Conservation (phyloP, 75 land plant genomes). For the Sequoiadendron giganteum region DNA sequence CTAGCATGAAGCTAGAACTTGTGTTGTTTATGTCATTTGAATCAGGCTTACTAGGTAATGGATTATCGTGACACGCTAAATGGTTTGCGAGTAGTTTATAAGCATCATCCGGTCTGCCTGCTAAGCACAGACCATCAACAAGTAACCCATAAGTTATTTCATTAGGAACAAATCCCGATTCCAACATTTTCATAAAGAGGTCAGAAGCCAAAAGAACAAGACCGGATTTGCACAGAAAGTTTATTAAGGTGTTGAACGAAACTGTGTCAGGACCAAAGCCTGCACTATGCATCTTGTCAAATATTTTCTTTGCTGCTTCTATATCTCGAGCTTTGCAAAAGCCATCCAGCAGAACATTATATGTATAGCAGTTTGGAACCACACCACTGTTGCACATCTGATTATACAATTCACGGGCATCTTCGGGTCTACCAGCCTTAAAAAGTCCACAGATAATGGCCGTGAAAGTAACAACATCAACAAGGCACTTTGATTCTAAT, state of each 20-base stretch:
- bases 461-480: slow-evolving; percentile 50
- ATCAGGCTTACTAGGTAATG: not conserved
- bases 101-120: slow-evolving; percentile 11
- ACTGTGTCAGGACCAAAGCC: slow-evolving; percentile 27
- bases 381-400: slow-evolving; percentile 37
- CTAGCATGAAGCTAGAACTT: not conserved
- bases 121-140: slow-evolving; percentile 11
- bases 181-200: slow-evolving; percentile 22
- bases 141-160: slow-evolving; percentile 19
- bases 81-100: slow-evolving; percentile 2
- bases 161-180: slow-evolving; percentile 21
- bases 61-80: not conserved
- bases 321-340: slow-evolving; percentile 27
- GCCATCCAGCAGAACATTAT: slow-evolving; percentile 29
- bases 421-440: slow-evolving; percentile 22
- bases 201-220: slow-evolving; percentile 22
- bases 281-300: slow-evolving; percentile 20
- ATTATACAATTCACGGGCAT: slow-evolving; percentile 38
- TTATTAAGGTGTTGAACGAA: slow-evolving; percentile 25
- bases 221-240: slow-evolving; percentile 22
- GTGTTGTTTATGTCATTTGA: not conserved
- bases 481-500: slow-evolving; percentile 13
- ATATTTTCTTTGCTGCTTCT: slow-evolving; percentile 11
- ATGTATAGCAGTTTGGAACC: slow-evolving; percentile 27
- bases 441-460: slow-evolving; percentile 40